Evolutionary conservation across 495 filamentous ascomycete species (phyloP).

Genomic region (Lophiotrema nucula): DNA sequence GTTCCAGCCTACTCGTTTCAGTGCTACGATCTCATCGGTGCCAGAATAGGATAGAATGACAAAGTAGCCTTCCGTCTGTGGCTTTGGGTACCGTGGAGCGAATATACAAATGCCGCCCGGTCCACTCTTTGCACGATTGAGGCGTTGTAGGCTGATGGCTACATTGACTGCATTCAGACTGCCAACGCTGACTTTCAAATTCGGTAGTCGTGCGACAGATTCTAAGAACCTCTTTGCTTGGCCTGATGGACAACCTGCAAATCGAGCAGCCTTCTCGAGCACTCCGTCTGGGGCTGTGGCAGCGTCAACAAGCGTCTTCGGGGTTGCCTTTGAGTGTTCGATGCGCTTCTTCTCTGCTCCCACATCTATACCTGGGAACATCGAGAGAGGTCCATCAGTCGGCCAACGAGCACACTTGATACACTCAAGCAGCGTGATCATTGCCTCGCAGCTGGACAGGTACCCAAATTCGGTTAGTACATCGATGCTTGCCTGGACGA

Average conservation of each 20-base stretch:
- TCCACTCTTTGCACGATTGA: constrained; percentile 49
- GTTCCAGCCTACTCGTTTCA: constrained; percentile 82
- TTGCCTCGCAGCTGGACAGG: constrained; percentile 66
- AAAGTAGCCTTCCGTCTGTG: constrained; percentile 94
- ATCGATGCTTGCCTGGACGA: constrained; percentile 88
- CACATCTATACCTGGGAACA: constrained; percentile 72
- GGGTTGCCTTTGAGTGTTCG: constrained; percentile 37
- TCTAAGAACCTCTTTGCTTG: constrained; percentile 52
- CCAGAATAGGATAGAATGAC: constrained; percentile 65
- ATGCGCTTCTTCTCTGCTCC: constrained; percentile 44
- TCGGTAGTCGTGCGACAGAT: constrained; percentile 61
- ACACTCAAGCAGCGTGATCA: constrained; percentile 84
- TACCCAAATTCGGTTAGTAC: constrained; percentile 89
- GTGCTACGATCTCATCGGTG: constrained; percentile 72
- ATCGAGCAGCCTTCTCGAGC: constrained; percentile 32
- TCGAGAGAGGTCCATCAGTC: constrained; percentile 70
- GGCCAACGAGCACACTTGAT: constrained; percentile 94
- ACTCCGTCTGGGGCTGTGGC: constrained; percentile 44
- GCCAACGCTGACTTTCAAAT: constrained; percentile 62
- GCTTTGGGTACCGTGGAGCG: constrained; percentile 87
- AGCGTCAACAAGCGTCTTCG: constrained; percentile 44
- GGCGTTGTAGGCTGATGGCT: constrained; percentile 61
- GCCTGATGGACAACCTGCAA: constrained; percentile 35
- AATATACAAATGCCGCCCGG: constrained; percentile 63
- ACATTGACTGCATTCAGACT: constrained; percentile 61